These are phyloP conservation scores for Saccharomycopsis fodiens DNA, from an alignment of 805 yeast species.

Conservation along the genomic window DNA sequence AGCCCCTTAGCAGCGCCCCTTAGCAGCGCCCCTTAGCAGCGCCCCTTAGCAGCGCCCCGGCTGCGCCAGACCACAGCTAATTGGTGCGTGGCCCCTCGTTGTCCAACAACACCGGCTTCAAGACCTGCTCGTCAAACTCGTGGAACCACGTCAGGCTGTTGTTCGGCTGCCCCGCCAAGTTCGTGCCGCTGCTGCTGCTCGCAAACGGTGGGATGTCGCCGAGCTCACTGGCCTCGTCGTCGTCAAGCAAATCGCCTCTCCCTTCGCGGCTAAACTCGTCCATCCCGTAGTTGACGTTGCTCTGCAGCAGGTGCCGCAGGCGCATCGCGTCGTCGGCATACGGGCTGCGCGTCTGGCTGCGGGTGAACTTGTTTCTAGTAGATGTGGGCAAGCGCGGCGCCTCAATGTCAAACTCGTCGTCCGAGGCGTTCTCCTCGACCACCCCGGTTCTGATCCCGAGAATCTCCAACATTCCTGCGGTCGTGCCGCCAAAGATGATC, in stretches of 20 bases:
- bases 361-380: neutral
- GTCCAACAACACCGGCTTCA: conserved; percentile 87
- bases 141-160: conserved; percentile 65
- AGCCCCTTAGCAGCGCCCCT: too few relatives aligned
- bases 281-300: conserved; percentile 3
- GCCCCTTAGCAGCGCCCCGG: too few relatives aligned
- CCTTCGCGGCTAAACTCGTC: conserved; percentile 5
- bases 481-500: conserved; percentile 94
- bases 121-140: conserved; percentile 84
- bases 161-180: neutral
- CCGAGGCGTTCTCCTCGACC: conserved; percentile 65
- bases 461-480: conserved; percentile 96
- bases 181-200: conserved; percentile 1
- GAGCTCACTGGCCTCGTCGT: conserved; percentile 14
- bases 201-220: conserved; percentile 19
- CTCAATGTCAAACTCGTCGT: conserved; percentile 94
- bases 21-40: too few relatives aligned
- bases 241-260: neutral
- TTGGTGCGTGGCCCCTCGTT: too few relatives aligned
- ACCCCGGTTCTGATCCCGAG: conserved; percentile 90
- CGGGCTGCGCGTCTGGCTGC: neutral
- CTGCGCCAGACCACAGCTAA: too few relatives aligned
- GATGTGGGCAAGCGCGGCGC: conserved; percentile 34
- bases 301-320: neutral
- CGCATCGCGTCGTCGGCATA: neutral